phyloP scores from a whole-genome alignment of 2,329 filamentous ascomycete genomes.

The Neofusicoccum cordaticola region DNA sequence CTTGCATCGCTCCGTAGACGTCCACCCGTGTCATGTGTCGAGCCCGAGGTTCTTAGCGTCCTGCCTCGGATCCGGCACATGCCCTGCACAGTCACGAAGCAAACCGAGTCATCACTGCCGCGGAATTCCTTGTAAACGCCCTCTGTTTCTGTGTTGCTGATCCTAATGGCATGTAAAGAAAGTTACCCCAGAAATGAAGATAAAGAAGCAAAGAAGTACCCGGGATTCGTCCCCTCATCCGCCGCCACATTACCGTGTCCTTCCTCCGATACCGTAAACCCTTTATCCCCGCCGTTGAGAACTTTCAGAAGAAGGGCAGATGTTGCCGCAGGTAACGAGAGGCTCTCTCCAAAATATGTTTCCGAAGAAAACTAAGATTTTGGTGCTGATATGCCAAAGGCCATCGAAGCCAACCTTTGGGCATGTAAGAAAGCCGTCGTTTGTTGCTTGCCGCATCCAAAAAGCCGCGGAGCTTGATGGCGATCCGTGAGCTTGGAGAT shows the following conservation, averaged over 20 bases:
- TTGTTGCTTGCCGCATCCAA: slow-evolving; percentile 13
- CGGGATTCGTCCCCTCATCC: background rate
- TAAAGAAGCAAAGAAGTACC: slow-evolving; percentile 7
- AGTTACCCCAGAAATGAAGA: background rate
- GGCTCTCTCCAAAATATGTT: background rate
- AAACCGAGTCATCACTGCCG: background rate
- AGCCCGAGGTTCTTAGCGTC: background rate
- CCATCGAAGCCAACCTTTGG: slow-evolving; percentile 6
- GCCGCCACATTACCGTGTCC: slow-evolving; percentile 18
- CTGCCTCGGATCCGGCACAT: background rate
- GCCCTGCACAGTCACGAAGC: background rate
- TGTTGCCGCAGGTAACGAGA: background rate
- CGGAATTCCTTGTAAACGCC: background rate
- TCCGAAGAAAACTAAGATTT: slow-evolving; percentile 15
- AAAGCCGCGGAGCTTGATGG: slow-evolving; percentile 1
- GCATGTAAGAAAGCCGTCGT: background rate
- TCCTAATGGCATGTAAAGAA: background rate
- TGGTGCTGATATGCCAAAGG: slow-evolving; percentile 15
- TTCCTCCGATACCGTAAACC: background rate
- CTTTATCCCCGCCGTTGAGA: background rate
- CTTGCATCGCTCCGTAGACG: no score
- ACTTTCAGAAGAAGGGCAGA: background rate
- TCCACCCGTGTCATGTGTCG: background rate
- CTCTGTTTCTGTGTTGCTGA: background rate
- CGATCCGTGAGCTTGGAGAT: slow-evolving; percentile 13